Evolutionary conservation across 2,329 filamentous ascomycete species (phyloP).

Genomic region (Neurospora crassa): DNA sequence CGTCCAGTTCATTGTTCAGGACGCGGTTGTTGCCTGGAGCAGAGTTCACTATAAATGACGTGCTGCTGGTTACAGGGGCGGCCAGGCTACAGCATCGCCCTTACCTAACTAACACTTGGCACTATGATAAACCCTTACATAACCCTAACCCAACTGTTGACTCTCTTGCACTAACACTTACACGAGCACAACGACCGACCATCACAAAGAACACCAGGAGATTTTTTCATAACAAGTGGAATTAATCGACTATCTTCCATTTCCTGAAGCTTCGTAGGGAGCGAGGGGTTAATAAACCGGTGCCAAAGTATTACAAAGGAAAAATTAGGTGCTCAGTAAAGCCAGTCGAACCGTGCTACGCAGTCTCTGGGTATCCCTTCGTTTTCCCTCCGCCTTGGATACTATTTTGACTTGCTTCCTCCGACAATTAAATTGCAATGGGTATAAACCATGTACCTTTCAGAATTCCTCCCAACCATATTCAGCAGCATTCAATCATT

Average conservation of each 20-base stretch:
- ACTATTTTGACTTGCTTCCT: background rate
- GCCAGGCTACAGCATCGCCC: background rate
- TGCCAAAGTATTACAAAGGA: background rate
- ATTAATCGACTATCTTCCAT: background rate
- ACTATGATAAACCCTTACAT: slow-evolving; percentile 1
- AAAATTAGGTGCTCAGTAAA: background rate
- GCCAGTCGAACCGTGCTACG: background rate
- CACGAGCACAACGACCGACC: background rate
- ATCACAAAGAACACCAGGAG: background rate
- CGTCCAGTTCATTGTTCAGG: background rate
- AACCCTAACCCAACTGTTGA: slow-evolving; percentile 10
- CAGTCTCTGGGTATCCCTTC: background rate
- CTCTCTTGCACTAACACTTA: background rate
- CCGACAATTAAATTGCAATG: background rate
- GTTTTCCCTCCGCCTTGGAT: background rate
- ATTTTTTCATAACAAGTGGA: background rate
- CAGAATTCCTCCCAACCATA: background rate
- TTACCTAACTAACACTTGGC: background rate
- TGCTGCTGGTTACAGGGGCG: background rate
- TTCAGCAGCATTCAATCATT: background rate
- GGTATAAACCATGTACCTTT: background rate
- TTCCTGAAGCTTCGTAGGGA: background rate
- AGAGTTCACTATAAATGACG: background rate
- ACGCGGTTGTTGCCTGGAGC: background rate
- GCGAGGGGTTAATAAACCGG: background rate